A percentile compares a stretch with the other conserved stretches of the same genome.
Conservation (phyloP, 2,329 filamentous ascomycete species). For the Neofusicoccum ribis region DNA sequence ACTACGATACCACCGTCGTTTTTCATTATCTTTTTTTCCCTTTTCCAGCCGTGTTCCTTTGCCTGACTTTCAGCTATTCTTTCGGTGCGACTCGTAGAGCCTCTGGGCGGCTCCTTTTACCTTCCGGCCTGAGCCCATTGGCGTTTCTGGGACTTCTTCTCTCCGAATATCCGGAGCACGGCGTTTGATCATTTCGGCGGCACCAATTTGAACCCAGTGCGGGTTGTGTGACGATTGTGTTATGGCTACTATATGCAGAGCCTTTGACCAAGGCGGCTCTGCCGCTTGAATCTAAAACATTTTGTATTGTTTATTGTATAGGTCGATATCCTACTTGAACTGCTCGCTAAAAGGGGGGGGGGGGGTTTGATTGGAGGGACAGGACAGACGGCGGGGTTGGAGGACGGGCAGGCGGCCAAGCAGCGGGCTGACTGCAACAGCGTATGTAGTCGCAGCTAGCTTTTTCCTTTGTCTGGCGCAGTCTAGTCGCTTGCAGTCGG, state of each 20-base stretch:
- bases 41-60: neutral
- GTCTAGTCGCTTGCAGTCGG: neutral
- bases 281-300: slow-evolving; percentile 8
- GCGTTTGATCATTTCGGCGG: neutral
- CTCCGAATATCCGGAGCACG: neutral
- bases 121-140: neutral
- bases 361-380: too few relatives aligned
- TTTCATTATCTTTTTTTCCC: neutral
- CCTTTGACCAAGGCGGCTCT: slow-evolving; percentile 3
- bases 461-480: neutral
- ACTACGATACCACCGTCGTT: slow-evolving; percentile 17
- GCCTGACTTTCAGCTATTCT: neutral
- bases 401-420: too few relatives aligned
- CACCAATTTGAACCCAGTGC: slow-evolving; percentile 9
- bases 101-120: slow-evolving; percentile 1
- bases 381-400: too few relatives aligned
- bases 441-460: neutral
- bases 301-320: slow-evolving; percentile 11
- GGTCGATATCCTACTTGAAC: neutral
- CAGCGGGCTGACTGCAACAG: neutral
- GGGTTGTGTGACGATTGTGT: slow-evolving; percentile 10
- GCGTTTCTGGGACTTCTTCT: neutral
- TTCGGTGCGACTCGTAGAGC: neutral
- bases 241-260: slow-evolving; percentile 8
- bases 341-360: too few relatives aligned